Conservation (phyloP, 2,329 filamentous ascomycete species). For the Colletotrichum melonis region DNA sequence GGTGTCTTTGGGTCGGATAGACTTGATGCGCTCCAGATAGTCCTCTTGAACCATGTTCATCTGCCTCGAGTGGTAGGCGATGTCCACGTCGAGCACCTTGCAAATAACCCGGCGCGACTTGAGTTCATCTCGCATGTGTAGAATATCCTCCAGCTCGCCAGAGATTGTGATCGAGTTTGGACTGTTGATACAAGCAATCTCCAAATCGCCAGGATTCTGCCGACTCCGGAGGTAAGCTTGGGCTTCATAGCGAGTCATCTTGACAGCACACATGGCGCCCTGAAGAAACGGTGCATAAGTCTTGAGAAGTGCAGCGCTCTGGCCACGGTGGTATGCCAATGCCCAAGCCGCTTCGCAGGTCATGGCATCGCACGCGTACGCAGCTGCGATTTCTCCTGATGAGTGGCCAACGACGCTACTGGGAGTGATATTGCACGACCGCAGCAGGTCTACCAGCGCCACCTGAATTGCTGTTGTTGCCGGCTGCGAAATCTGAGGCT, state of each 20-base stretch:
- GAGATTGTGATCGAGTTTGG: slow-evolving; percentile 57
- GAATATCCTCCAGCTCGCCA: slow-evolving; percentile 47
- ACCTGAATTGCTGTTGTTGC: slow-evolving; percentile 56
- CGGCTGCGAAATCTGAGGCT: slow-evolving; percentile 52
- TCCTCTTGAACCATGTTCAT: slow-evolving; percentile 52
- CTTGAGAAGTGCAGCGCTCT: slow-evolving; percentile 45
- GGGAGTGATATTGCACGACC: slow-evolving; percentile 46
- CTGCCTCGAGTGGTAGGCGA: slow-evolving; percentile 58
- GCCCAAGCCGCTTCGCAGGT: slow-evolving; percentile 52
- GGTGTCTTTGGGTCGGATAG: slow-evolving; percentile 35
- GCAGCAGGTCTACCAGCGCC: slow-evolving; percentile 54
- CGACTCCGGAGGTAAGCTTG: slow-evolving; percentile 42
- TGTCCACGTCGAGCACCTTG: slow-evolving; percentile 49
- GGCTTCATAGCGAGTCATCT: slow-evolving; percentile 45
- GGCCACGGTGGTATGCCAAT: slow-evolving; percentile 55
- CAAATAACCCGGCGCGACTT: slow-evolving; percentile 45
- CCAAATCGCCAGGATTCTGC: slow-evolving; percentile 37
- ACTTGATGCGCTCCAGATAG: slow-evolving; percentile 46
- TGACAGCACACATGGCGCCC: slow-evolving; percentile 56
- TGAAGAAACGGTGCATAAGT: slow-evolving; percentile 42
- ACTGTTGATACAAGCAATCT: slow-evolving; percentile 59
- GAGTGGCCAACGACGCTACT: slow-evolving; percentile 56
- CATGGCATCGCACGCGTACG: slow-evolving; percentile 52
- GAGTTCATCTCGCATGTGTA: slow-evolving; percentile 46
- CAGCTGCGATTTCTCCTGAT: slow-evolving; percentile 59